Conservation (phyloP, 2,329 filamentous ascomycete species). For the Epichloe gansuensis region DNA sequence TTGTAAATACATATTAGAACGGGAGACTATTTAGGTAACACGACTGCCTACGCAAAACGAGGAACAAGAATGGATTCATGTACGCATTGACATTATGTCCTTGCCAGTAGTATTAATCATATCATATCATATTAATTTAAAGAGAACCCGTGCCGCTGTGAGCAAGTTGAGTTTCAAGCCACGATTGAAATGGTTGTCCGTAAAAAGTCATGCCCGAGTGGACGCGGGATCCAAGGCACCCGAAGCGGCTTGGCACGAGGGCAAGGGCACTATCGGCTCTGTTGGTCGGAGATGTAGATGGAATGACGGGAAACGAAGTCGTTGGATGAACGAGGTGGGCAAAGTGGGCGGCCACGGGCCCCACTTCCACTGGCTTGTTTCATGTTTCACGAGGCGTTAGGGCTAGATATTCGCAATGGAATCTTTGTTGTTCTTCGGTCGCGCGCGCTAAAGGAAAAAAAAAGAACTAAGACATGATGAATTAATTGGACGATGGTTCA, state of each 20-base stretch:
- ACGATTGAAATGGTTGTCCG: too few relatives aligned
- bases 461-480: too few relatives aligned
- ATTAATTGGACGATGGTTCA: neutral
- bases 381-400: neutral
- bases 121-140: neutral
- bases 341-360: neutral
- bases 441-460: neutral
- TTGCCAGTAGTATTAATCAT: conserved; percentile 1
- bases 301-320: neutral
- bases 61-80: neutral
- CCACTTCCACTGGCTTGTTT: neutral
- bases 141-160: too few relatives aligned
- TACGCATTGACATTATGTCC: neutral
- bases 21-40: neutral
- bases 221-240: too few relatives aligned
- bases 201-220: too few relatives aligned
- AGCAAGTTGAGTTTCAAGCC: too few relatives aligned
- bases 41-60: neutral
- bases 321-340: neutral
- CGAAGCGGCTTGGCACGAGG: too few relatives aligned
- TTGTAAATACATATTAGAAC: neutral
- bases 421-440: neutral
- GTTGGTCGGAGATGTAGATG: too few relatives aligned
- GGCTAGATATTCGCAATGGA: too few relatives aligned
- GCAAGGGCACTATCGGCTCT: too few relatives aligned